Evolutionary conservation across 768 basidiomycete genomes (phyloP).

Genomic region (Pleurotus eryngii): DNA sequence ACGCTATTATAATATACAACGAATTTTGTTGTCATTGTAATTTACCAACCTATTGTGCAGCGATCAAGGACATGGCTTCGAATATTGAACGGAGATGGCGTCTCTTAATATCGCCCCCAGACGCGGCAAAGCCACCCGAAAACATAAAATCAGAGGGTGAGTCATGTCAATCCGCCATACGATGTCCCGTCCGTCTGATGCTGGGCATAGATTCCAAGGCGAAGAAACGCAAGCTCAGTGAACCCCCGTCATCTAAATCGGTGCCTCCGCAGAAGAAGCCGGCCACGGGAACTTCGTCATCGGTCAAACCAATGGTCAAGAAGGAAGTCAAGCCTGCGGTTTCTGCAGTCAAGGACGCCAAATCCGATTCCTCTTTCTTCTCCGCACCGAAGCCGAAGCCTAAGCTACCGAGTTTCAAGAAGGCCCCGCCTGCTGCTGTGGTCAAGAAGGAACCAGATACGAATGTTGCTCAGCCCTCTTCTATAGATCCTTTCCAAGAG

Average conservation of each 20-base stretch:
- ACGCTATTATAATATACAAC: constrained; percentile 47
- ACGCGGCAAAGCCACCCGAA: constrained; percentile 39
- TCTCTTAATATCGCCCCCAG: constrained; percentile 44
- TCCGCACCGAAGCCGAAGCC: constrained; percentile 83
- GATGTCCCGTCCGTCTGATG: constrained; percentile 19
- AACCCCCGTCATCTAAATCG: constrained; percentile 42
- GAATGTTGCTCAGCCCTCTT: constrained; percentile 73
- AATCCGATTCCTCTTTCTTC: constrained; percentile 86
- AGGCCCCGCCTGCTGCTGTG: constrained; percentile 46
- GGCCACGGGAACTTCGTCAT: constrained; percentile 44
- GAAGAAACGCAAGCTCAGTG: constrained; percentile 76
- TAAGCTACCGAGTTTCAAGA: constrained; percentile 84
- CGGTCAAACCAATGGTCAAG: constrained; percentile 48
- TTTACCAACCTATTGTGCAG: constrained; percentile 41
- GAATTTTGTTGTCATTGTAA: constrained; percentile 49
- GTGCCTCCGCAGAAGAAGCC: constrained; percentile 65
- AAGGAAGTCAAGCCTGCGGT: constrained; percentile 43
- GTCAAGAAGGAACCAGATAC: constrained; percentile 50
- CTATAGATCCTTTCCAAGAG: constrained; percentile 80
- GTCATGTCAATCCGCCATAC: constrained; percentile 52
- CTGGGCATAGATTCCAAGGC: constrained; percentile 44
- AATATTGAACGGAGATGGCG: constrained; percentile 87
- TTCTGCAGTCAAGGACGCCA: constrained; percentile 63
- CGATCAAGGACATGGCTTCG: constrained; percentile 91
- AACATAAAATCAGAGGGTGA: constrained; percentile 62